Evolutionary conservation across 2,329 filamentous ascomycete genomes (phyloP).

Genomic region (Alternaria viburni): DNA sequence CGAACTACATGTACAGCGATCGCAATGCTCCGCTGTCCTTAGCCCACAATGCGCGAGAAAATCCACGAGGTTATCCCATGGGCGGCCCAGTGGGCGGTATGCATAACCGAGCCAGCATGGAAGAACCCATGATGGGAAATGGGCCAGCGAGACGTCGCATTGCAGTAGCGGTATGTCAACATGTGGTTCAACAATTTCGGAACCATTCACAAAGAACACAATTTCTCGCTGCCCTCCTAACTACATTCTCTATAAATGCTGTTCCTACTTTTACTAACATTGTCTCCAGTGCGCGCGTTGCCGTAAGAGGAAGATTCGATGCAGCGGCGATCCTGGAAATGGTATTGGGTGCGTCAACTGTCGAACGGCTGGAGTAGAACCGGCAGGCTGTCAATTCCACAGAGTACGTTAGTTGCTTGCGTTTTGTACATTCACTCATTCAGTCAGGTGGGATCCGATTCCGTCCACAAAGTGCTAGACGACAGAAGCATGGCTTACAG

Average conservation of each 20-base stretch:
- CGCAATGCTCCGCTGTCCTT: constrained; percentile 28
- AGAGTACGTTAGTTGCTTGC: constrained; percentile 61
- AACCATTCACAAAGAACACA: neutral
- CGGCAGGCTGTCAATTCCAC: constrained; percentile 73
- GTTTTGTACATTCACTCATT: constrained; percentile 11
- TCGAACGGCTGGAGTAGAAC: constrained; percentile 71
- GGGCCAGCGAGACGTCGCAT: constrained; percentile 58
- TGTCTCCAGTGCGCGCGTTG: constrained; percentile 78
- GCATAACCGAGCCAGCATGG: constrained; percentile 14
- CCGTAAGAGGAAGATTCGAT: constrained; percentile 92
- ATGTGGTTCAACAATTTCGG: neutral
- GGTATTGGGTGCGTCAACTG: constrained; percentile 85
- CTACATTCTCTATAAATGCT: neutral
- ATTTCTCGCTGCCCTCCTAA: neutral
- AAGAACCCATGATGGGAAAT: constrained; percentile 41
- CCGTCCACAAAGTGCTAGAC: constrained; percentile 32
- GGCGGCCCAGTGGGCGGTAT: constrained; percentile 27
- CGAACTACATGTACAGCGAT: constrained; percentile 32
- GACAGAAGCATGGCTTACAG: constrained; percentile 22
- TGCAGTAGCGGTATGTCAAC: constrained; percentile 47
- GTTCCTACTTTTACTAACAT: constrained; percentile 2
- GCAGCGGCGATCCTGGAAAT: constrained; percentile 81
- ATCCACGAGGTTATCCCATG: constrained; percentile 34
- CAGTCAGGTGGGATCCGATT: constrained; percentile 41
- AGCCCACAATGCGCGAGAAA: constrained; percentile 27